These are phyloP conservation scores for Peltaster fructicola DNA, from an alignment of 2,329 filamentous ascomycete genomes.

Conservation along the genomic window DNA sequence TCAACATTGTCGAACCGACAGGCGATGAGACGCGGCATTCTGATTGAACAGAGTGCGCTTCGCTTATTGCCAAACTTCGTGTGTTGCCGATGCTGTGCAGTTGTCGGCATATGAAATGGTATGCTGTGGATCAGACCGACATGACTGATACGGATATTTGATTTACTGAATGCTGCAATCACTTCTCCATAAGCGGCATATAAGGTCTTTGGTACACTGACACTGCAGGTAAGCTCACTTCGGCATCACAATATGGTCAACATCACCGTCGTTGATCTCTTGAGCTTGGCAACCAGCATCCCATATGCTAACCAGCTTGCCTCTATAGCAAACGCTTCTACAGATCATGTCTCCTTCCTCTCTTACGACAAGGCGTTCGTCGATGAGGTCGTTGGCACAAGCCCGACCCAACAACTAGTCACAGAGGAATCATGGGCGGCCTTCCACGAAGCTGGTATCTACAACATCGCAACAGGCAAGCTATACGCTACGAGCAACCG, in stretches of 20 bases:
- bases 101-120: too few relatives aligned
- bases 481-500: constrained; percentile 28
- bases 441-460: constrained; percentile 25
- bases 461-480: constrained; percentile 19
- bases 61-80: too few relatives aligned
- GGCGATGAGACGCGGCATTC: too few relatives aligned
- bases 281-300: constrained; percentile 16
- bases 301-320: constrained; percentile 15
- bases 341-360: constrained; percentile 13
- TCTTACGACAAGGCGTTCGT: constrained; percentile 16
- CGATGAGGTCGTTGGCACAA: constrained; percentile 15
- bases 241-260: constrained; percentile 19
- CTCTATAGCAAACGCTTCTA: constrained; percentile 14
- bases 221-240: too few relatives aligned
- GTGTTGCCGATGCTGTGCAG: too few relatives aligned
- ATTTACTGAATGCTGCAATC: too few relatives aligned
- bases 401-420: constrained; percentile 14
- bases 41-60: too few relatives aligned
- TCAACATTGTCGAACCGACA: constrained; percentile 43
- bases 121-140: too few relatives aligned
- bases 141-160: too few relatives aligned
- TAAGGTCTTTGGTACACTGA: too few relatives aligned
- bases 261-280: constrained; percentile 17
- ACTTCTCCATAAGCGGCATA: too few relatives aligned
- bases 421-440: constrained; percentile 12